phyloP scores from a whole-genome alignment of 345 rosid genomes.

The Hypericum perforatum region DNA sequence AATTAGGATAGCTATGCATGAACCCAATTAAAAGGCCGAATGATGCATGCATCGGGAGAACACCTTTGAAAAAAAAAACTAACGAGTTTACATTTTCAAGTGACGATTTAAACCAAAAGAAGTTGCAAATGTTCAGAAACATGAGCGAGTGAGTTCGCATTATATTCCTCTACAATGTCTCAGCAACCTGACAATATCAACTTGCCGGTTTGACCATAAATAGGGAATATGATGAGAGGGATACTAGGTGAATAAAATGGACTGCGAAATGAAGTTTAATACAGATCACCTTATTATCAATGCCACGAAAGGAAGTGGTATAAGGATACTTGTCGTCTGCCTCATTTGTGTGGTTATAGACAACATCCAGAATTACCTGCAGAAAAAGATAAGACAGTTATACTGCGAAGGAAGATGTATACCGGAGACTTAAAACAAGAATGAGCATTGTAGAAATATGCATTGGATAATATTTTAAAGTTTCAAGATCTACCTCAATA shows the following conservation, averaged over 20 bases:
- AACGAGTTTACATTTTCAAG: too few species aligned
- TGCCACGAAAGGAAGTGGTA: slow-evolving; percentile 89
- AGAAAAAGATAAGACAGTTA: slow-evolving; percentile 9
- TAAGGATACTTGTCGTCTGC: slow-evolving; percentile 74
- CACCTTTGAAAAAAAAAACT: too few species aligned
- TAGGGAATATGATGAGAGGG: neutral
- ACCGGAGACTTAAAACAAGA: slow-evolving; percentile 6
- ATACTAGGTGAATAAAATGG: neutral
- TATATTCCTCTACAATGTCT: neutral
- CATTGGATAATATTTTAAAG: slow-evolving; percentile 1
- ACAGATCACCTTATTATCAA: slow-evolving; percentile 69
- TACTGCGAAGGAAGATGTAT: too few species aligned
- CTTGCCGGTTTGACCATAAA: neutral
- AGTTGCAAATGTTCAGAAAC: too few species aligned
- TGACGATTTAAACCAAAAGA: too few species aligned
- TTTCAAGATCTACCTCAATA: slow-evolving; percentile 54
- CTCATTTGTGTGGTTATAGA: slow-evolving; percentile 92
- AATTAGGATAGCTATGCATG: neutral
- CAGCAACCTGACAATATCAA: neutral
- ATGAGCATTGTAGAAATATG: slow-evolving; percentile 1
- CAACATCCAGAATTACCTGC: slow-evolving; percentile 94
- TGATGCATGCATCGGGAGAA: too few species aligned
- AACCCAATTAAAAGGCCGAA: too few species aligned
- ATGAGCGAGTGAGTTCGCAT: too few species aligned
- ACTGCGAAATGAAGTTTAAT: neutral